These are phyloP conservation scores for Penicillium nordicum DNA, from an alignment of 2,329 filamentous ascomycete genomes.

Conservation along the genomic window DNA sequence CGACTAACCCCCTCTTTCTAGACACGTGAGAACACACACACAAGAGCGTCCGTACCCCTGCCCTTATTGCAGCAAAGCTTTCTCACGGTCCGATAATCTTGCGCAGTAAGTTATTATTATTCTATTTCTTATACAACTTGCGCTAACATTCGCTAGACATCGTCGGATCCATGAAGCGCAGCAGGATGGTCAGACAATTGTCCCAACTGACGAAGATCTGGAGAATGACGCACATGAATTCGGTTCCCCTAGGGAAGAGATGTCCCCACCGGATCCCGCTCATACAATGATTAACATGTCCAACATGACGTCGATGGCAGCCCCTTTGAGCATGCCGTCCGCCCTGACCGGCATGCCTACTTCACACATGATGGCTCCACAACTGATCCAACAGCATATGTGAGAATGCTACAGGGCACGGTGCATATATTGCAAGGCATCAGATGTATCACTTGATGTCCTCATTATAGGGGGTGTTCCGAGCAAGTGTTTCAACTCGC, in stretches of 20 bases:
- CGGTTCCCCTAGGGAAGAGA: slow-evolving; percentile 74
- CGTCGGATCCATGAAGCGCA: slow-evolving; percentile 77
- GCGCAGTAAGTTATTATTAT: slow-evolving; percentile 68
- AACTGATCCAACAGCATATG: slow-evolving; percentile 44
- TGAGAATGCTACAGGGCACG: slow-evolving; percentile 19
- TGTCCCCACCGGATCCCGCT: slow-evolving; percentile 52
- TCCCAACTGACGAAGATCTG: slow-evolving; percentile 69
- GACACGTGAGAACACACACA: slow-evolving; percentile 98
- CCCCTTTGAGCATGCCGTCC: slow-evolving; percentile 36
- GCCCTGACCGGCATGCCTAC: slow-evolving; percentile 41
- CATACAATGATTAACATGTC: slow-evolving; percentile 35
- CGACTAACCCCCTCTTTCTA: slow-evolving; percentile 54
- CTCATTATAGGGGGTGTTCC: background rate
- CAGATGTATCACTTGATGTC: background rate
- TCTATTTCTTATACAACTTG: background rate
- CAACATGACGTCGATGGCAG: slow-evolving; percentile 36
- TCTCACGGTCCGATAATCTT: slow-evolving; percentile 97
- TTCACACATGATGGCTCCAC: slow-evolving; percentile 43
- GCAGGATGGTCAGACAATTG: slow-evolving; percentile 51
- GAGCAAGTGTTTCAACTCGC: background rate
- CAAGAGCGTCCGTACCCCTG: slow-evolving; percentile 98
- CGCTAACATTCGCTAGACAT: slow-evolving; percentile 53
- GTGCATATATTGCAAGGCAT: background rate
- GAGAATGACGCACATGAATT: slow-evolving; percentile 86
- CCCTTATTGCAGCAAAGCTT: slow-evolving; percentile 96